Base-by-base conservation (phyloP, 768 basidiomycete genomes). In the Tephrocybe sp. region DNA sequence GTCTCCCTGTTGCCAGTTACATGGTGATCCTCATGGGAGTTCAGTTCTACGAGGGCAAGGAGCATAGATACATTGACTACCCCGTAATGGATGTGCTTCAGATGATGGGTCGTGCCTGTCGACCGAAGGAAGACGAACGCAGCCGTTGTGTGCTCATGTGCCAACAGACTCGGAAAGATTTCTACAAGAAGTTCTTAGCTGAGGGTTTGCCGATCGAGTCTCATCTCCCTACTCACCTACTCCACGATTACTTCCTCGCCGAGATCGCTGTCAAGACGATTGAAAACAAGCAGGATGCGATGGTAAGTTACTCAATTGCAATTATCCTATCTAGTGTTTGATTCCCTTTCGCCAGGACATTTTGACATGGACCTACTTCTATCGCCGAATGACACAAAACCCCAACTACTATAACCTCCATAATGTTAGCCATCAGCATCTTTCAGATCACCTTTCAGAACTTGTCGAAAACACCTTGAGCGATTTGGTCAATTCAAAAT, bases 21-120 rank as follows among this genome's bases (percentile, higher is more conserved):
- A 97, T 98, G 92, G 94, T 97, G 36, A 86, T 99, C 64, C 92
- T 99, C 59, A 97, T 98, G 94, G 95, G 95, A n/a, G 94, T 97
- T 0, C 97, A 99, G 62, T 87, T 69, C 51, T 98, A 89, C 59
- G 94, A 98, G 66, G 95, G 95, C 62, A 91, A 93, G 68, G 97
- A 99, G 60, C 97, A 98, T 63, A 89, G 97, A 38, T 99, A 99
- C 57, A 78, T 94, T 56, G 97, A 98, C 67, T 97, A 98, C 63
- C 94, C 95, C 3, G 93, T 99, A 50, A 95, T 95, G 80, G 95
- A 98, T 59, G 90, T 99, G 5, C 79, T 98, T 1, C 97, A 98
- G 64, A 98, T 99, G 95, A 95, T 98, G 86, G 97, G 95, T 36
- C 82, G 86, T n/a, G 97, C 97, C 0, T 97, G 94, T 65, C 86